These are phyloP conservation scores for Halophytophthora batemanensis DNA, from an alignment of 352 stramenopile genomes.

Conservation along the genomic window DNA sequence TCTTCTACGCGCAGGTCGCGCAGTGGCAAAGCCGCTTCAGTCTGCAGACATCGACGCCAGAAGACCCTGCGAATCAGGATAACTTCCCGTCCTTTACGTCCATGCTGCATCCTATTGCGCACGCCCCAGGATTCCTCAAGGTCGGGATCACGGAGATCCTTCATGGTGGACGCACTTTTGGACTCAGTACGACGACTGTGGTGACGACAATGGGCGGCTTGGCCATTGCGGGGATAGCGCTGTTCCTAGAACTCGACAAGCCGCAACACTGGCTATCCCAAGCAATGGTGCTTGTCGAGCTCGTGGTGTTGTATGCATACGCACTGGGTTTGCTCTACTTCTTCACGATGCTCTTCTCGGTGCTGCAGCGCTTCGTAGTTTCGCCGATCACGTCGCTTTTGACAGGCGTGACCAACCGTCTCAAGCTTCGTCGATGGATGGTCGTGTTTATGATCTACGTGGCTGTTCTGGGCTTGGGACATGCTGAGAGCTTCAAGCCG, in stretches of 20 bases:
- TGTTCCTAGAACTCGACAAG: constrained; percentile 20
- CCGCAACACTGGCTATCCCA: constrained; percentile 1
- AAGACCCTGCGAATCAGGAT: constrained; percentile 24
- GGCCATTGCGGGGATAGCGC: not conserved
- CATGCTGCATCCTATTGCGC: constrained; percentile 50
- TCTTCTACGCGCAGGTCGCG: constrained; percentile 59
- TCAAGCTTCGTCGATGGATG: constrained; percentile 47
- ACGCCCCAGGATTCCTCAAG: constrained; percentile 40
- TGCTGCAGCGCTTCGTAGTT: constrained; percentile 35
- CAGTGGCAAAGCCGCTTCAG: constrained; percentile 70
- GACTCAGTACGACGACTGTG: constrained; percentile 9
- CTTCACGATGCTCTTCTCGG: constrained; percentile 32
- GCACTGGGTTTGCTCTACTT: constrained; percentile 56
- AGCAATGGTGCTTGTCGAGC: constrained; percentile 17
- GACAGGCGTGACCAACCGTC: constrained; percentile 19
- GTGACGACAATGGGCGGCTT: constrained; percentile 13
- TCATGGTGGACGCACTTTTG: constrained; percentile 2
- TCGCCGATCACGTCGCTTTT: constrained; percentile 26
- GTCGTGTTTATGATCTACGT: constrained; percentile 36
- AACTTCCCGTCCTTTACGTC: constrained; percentile 56
- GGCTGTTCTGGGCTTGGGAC: constrained; percentile 34
- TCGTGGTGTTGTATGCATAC: constrained; percentile 48
- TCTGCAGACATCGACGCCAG: constrained; percentile 22
- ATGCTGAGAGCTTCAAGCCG: constrained; percentile 27
- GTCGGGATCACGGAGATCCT: constrained; percentile 10